Percentiles rank a stretch among this genome's conserved stretches.
These are phyloP conservation scores for Globisporangium ultimum DNA, from an alignment of 352 stramenopile genomes.

Conservation along the genomic window DNA sequence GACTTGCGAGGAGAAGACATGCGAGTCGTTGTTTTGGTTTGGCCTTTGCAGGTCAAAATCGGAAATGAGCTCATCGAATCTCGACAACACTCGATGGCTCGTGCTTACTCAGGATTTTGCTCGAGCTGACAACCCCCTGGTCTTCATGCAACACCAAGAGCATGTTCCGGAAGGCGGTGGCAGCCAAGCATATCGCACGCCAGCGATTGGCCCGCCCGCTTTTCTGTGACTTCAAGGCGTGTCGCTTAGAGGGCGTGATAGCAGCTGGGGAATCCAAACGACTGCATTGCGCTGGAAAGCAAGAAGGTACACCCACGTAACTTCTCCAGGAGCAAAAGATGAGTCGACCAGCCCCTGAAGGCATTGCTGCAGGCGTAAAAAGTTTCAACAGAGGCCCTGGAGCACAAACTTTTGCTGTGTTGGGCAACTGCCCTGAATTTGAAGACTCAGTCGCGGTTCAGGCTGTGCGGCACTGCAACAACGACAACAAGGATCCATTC, in stretches of 20 bases:
- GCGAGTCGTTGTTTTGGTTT: background rate
- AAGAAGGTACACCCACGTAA: background rate
- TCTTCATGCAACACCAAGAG: conserved; percentile 5
- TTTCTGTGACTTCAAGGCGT: conserved; percentile 5
- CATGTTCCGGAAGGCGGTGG: background rate
- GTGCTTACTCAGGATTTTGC: background rate
- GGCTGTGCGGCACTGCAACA: no score
- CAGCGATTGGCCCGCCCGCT: conserved; percentile 3
- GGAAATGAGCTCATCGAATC: conserved; percentile 1
- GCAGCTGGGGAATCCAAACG: conserved; percentile 3
- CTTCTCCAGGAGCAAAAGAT: background rate
- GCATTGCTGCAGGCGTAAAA: background rate
- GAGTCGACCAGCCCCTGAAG: background rate
- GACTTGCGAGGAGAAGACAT: conserved; percentile 12
- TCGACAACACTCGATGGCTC: conserved; percentile 1
- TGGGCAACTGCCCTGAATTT: no score
- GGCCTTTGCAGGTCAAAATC: background rate
- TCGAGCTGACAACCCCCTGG: background rate
- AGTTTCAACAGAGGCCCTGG: no score
- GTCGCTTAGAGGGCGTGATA: conserved; percentile 7
- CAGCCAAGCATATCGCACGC: conserved; percentile 1
- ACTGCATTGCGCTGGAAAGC: background rate
- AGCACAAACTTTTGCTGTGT: no score
- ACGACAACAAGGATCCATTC: no score
- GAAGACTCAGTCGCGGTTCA: no score